A percentile compares a stretch with the other conserved stretches of the same genome.
These are phyloP conservation scores for Neurospora hispaniola DNA, from an alignment of 495 filamentous ascomycete species.

Conservation along the genomic window DNA sequence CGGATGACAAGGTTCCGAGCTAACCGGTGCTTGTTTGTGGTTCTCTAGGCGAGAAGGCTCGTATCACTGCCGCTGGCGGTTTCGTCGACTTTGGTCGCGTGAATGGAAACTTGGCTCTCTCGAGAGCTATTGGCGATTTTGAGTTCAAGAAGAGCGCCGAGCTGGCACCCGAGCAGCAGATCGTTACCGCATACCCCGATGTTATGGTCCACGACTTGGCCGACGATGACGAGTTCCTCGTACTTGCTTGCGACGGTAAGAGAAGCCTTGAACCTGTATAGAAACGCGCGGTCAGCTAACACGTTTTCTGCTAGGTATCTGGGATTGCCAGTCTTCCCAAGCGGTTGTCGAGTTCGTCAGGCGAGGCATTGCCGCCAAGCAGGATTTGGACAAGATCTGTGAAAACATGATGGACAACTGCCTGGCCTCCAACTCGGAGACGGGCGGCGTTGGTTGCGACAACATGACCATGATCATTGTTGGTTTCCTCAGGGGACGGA, in stretches of 20 bases:
- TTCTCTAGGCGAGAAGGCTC: conserved; percentile 76
- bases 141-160: conserved; percentile 99
- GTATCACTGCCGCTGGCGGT: conserved; percentile 89
- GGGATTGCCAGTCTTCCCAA: conserved; percentile 98
- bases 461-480: conserved; percentile 98
- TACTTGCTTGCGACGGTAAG: conserved; percentile 94
- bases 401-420: conserved; percentile 99
- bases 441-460: conserved; percentile 94
- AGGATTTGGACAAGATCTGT: conserved; percentile 84
- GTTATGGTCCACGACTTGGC: conserved; percentile 80
- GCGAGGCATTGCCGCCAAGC: conserved; percentile 89
- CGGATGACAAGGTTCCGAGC: neutral
- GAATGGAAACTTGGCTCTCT: conserved; percentile 96
- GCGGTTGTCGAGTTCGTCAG: conserved; percentile 94
- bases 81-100: conserved; percentile 98
- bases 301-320: conserved; percentile 58
- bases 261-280: neutral
- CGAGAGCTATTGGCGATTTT: conserved; percentile 95
- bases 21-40: conserved; percentile 11
- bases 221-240: conserved; percentile 93
- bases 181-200: conserved; percentile 93
- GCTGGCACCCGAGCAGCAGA: conserved; percentile 90
- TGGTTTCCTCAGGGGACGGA: conserved; percentile 79
- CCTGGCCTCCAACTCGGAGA: conserved; percentile 91
- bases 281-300: neutral